A percentile compares a stretch with the other conserved stretches of the same genome.
Conservation (phyloP, 306 rosid species). For the Dryas alaskensis region DNA sequence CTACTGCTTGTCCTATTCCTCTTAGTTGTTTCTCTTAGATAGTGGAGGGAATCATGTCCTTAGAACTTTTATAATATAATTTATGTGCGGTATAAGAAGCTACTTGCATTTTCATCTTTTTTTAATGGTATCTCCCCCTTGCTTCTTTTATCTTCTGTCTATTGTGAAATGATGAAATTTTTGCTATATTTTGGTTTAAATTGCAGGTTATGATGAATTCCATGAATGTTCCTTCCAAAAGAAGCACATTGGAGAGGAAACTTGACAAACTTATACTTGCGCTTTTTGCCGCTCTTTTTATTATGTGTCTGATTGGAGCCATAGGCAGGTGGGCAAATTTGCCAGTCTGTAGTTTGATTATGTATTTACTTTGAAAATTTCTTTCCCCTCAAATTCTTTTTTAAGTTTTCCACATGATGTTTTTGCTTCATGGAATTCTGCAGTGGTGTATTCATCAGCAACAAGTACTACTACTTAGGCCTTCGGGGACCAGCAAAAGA, state of each 20-base stretch:
- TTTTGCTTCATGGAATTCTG: conserved; percentile 28
- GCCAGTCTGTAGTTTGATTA: conserved; percentile 18
- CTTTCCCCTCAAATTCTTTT: background rate
- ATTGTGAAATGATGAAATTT: conserved; percentile 16
- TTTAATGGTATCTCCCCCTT: conserved; percentile 2
- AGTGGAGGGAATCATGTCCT: conserved; percentile 10
- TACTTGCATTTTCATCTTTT: background rate
- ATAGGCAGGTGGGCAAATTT: conserved; percentile 64
- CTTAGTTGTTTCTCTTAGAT: background rate
- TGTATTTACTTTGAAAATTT: background rate
- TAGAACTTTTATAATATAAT: background rate
- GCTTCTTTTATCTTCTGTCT: conserved; percentile 17
- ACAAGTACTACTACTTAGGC: conserved; percentile 72
- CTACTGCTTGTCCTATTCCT: background rate
- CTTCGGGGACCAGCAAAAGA: conserved; percentile 34
- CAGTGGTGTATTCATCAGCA: conserved; percentile 77
- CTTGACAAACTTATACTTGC: conserved; percentile 88
- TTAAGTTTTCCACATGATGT: background rate
- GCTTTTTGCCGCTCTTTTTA: conserved; percentile 72
- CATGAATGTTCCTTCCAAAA: conserved; percentile 97
- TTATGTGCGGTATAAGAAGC: conserved; percentile 4
- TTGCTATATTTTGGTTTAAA: conserved; percentile 26
- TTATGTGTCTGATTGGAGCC: conserved; percentile 85
- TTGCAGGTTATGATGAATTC: conserved; percentile 98
- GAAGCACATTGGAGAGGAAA: conserved; percentile 96